Base-by-base conservation (phyloP, 108 stramenopile genomes). In the Mayamaea pseudoterrestris region DNA sequence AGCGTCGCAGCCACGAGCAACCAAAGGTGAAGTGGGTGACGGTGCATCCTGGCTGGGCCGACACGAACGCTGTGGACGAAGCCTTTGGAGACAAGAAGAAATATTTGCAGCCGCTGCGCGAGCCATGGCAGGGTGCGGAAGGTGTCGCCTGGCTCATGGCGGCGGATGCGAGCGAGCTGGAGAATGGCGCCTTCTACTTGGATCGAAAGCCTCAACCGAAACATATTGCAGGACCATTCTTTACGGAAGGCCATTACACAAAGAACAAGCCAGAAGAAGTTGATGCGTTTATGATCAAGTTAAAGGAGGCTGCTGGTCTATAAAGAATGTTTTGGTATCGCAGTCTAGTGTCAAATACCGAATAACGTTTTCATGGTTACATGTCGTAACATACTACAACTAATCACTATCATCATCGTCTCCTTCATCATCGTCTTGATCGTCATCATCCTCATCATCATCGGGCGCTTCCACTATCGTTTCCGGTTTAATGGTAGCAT, bases 51-150 rank as follows among this genome's bases (percentile, higher is more conserved):
- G 86, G 94, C 6, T 96, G 94, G 94, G 55, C 63, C 0, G 46
- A 48, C 31, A 96, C 94, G 3, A 58, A 68, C 5, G 92, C 73
- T 11, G 85, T 96, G 0, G 89, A 92, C 14, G 67, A 53, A 21
- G 90, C 92, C 3, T 93, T 79, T 69, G 94, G 90, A 11, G 61
- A 67, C 8, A 41, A 63, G 21, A 73, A 78, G 40, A 83, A 82
- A 55, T 82, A 73, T 54, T 61, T 96, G 13, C 65, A 93, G 40
- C 94, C 94, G 7, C 56, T 96, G 63, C 58, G 94, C 43, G 76
- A 51, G 0, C 30, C 65, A 2, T 96, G 94, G 94, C 68, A 96
- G 60, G 94, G 94, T 18, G 66, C 94, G 0, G 94, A 96, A 65
- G 94, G 92, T 17, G 85, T 90, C 26, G 61, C 71, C 12, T 96